Base-by-base conservation (phyloP, 768 basidiomycete genomes). In the Podaxis mareebaensis region DNA sequence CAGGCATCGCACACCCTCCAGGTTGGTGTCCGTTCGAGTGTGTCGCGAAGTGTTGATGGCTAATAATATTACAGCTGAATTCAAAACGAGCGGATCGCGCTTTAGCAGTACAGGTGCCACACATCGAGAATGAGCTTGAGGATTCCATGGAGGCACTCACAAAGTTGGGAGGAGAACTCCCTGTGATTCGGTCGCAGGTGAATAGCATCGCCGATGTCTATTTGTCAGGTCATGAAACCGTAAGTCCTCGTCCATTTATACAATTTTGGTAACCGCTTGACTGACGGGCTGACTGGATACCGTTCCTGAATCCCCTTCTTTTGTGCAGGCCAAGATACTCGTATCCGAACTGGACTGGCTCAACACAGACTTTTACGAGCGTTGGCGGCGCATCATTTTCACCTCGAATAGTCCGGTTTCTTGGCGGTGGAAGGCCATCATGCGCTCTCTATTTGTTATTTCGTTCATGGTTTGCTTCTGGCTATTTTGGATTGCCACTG, bases 361-460 rank as follows among this genome's bases (percentile, higher is more conserved):
- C 24, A 91, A 92, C 71, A 92, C 88, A 0, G 87, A 89, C 53
- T 87, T 90, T 72, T 88, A 89, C 61, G 86, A 88, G 71, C 88
- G 91, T 12, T 89, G 88, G 85, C 83, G 89, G 48, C 74, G 81
- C 24, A 88, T 86, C 75, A 86, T 92, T 68, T 92, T 92, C 78
- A 88, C 90, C 0, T 79, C 86, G 2, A 80, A 81, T 2, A 86
- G 87, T 53, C 91, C 91, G 1, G 90, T 92, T 22, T 89, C 90
- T 24, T 81, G 82, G 78, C 81, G 83, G 49, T 90, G 87, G 89
- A 91, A 88, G 70, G 73, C 76, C 6, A 74, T 85, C 40, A 83
- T 91, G 79, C 86, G 90, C 30, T 67, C 79, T 20, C 72, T 86
- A 7, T 91, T 91, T 64, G 75, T 84, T 13, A 65, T 85, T 3